Conservation (phyloP, 768 basidiomycete species). For the Tulasnella sp. region DNA sequence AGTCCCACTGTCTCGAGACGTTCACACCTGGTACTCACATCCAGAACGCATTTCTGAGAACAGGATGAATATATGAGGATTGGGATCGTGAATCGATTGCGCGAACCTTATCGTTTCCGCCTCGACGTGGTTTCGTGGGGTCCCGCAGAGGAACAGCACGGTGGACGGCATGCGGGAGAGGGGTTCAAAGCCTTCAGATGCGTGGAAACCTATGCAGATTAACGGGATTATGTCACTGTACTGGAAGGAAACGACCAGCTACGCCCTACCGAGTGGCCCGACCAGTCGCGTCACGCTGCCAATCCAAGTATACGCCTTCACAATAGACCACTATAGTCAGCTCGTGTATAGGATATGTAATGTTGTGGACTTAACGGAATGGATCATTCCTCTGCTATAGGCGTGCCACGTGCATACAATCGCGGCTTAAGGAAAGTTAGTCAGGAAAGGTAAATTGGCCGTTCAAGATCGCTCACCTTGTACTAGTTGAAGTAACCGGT, state of each 20-base stretch:
- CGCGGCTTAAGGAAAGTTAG: neutral
- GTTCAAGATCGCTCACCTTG: neutral
- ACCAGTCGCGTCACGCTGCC: neutral
- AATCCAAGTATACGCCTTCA: neutral
- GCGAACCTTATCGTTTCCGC: neutral
- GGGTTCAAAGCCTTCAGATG: conserved; percentile 17
- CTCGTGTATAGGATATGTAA: too few relatives aligned
- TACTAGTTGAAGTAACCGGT: neutral
- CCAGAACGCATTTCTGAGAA: conserved; percentile 13
- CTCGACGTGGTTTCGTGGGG: neutral
- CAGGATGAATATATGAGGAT: neutral
- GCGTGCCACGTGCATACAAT: neutral
- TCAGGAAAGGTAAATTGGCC: neutral
- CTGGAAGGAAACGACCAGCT: neutral
- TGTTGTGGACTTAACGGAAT: too few relatives aligned
- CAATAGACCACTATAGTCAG: too few relatives aligned
- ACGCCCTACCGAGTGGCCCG: neutral
- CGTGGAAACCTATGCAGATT: neutral
- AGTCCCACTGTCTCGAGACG: too few relatives aligned
- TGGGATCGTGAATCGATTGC: too few relatives aligned
- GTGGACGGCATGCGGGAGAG: neutral
- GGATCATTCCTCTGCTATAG: neutral
- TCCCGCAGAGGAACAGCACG: neutral
- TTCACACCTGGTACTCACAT: neutral
- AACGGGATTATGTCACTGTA: neutral